Percentiles rank a stretch among this genome's conserved stretches.
Conservation (phyloP, 768 basidiomycete species). For the Pulveroboletus sp. region DNA sequence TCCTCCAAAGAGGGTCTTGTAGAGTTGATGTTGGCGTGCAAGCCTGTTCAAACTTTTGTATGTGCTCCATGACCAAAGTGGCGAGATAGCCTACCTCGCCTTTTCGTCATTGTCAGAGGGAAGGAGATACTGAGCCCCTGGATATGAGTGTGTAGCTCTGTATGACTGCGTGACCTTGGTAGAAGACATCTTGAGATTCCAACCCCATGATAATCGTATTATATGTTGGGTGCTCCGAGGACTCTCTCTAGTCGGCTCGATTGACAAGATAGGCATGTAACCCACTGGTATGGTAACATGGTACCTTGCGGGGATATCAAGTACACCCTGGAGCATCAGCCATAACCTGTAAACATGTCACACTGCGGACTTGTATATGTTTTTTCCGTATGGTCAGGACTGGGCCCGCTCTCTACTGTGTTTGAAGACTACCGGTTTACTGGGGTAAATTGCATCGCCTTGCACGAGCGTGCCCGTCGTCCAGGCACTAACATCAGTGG, state of each 20-base stretch:
- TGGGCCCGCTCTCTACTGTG: too few relatives aligned
- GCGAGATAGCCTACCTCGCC: conserved; percentile 4
- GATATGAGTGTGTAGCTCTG: conserved; percentile 13
- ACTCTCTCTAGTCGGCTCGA: background rate
- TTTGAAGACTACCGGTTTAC: too few relatives aligned
- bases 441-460: too few relatives aligned
- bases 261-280: too few relatives aligned
- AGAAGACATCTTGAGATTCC: background rate
- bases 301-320: too few relatives aligned
- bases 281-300: too few relatives aligned
- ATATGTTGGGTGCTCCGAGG: background rate
- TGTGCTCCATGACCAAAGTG: background rate
- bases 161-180: conserved; percentile 1
- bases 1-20: conserved; percentile 12
- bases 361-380: too few relatives aligned
- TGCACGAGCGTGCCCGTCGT: too few relatives aligned
- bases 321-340: too few relatives aligned
- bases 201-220: background rate
- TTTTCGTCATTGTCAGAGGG: conserved; percentile 20
- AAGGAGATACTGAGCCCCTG: conserved; percentile 19
- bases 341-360: too few relatives aligned
- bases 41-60: conserved; percentile 2
- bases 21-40: conserved; percentile 16
- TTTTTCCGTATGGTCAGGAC: too few relatives aligned
- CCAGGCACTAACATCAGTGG: too few relatives aligned